Base-by-base conservation (phyloP, 1,284 basidiomycete species). In the Ceratobasidium sp. region DNA sequence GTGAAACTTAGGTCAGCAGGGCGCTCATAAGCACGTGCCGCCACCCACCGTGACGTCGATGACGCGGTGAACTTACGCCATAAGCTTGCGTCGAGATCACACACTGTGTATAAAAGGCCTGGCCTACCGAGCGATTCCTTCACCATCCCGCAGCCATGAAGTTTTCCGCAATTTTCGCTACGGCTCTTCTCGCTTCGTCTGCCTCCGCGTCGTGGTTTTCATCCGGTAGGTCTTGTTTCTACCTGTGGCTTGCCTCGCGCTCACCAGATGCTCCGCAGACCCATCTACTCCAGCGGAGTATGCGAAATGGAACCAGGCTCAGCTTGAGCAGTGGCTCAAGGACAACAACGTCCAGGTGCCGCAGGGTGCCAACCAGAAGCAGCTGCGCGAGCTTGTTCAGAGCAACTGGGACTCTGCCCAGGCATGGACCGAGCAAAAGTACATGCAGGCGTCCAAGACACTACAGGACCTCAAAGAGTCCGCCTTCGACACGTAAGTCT, bases 251-350 rank as follows among this genome's bases (percentile, higher is more conserved):
- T 21, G 23, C 28, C 43, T 23, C 16, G 21, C 4, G 21, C 18
- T 32, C n/a, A 34, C 21, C 41, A 32, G n/a, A 9, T n/a, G 34
- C 34, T n/a, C 57, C 10, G 12, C 46, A 72, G 59, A 59, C 10
- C 62, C 53, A 9, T 28, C 39, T 26, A 61, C 52, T 16, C 52
- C 60, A 23, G 48, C 84, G 76, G 83, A 85, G 52, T 92, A 91
- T 77, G 78, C 83, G 9, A 82, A 83, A 52, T 93, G 92, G 92
- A 87, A 88, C 30, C 79, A 83, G 30, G 79, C 84, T 23, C 84
- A 93, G 77, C 86, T 94, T 34, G 82, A 85, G 72, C 77, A 85
- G 52, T 94, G 92, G 91, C 88, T 94, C 72, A 82, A 88, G 50
- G 85, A 88, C 4, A 89, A 92, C 80, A 86, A 88, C 74, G 84